Conservation (phyloP, 495 filamentous ascomycete genomes). For the Pyronema domesticum region DNA sequence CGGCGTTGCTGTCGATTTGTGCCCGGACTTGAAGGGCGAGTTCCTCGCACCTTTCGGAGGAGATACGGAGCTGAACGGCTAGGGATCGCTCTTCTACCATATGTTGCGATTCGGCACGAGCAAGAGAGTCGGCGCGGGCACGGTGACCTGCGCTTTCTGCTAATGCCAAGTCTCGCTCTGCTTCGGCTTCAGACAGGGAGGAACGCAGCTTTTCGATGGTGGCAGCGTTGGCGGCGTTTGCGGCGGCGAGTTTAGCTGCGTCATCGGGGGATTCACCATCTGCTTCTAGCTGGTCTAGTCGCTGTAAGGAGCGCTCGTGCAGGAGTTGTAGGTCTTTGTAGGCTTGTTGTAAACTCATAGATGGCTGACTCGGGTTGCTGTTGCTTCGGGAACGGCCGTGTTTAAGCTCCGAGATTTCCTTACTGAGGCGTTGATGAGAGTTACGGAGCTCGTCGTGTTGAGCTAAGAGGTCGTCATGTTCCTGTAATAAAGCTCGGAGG, state of each 20-base stretch:
- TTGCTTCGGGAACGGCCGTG: conserved; percentile 9
- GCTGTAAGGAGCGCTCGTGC: conserved; percentile 31
- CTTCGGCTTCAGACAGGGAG: conserved; percentile 45
- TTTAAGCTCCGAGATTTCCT: conserved; percentile 24
- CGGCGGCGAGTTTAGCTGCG: conserved; percentile 35
- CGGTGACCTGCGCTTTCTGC: conserved; percentile 42
- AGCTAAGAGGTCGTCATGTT: conserved; percentile 65
- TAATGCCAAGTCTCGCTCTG: conserved; percentile 53
- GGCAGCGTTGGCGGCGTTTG: conserved; percentile 37
- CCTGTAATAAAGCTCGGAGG: conserved; percentile 59
- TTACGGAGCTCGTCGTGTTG: conserved; percentile 27
- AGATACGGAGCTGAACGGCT: conserved; percentile 45
- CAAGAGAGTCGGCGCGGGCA: conserved; percentile 43
- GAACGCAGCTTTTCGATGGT: conserved; percentile 46
- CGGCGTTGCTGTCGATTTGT: conserved; percentile 57
- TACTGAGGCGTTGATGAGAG: conserved; percentile 26
- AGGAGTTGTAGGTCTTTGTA: conserved; percentile 60
- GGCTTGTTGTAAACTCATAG: conserved; percentile 57
- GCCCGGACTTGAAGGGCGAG: conserved; percentile 54
- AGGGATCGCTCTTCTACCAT: conserved; percentile 44
- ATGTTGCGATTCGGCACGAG: conserved; percentile 42
- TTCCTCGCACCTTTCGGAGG: conserved; percentile 57
- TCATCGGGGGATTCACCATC: conserved; percentile 27
- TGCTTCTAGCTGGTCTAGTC: conserved; percentile 25
- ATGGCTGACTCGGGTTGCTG: conserved; percentile 18